phyloP scores from a whole-genome alignment of 2,329 filamentous ascomycete species.

The Onygenales sp. region DNA sequence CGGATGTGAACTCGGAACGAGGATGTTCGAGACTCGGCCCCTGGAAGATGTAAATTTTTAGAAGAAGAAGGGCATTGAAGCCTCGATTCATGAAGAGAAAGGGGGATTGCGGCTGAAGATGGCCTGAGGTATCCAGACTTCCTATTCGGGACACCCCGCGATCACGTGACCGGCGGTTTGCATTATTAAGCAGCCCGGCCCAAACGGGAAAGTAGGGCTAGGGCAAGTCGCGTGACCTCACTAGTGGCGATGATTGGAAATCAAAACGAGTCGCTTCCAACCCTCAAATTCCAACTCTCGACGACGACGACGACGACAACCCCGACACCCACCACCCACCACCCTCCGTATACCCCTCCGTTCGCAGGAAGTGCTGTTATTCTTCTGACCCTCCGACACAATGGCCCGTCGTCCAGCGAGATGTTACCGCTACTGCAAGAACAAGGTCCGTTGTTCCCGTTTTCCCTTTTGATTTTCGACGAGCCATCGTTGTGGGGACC shows the following conservation, averaged over 20 bases:
- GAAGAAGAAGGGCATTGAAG: too few species aligned
- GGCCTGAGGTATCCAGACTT: neutral
- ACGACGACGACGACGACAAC: constrained; percentile 26
- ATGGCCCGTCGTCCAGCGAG: constrained; percentile 99
- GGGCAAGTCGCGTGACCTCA: constrained; percentile 24
- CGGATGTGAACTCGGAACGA: too few species aligned
- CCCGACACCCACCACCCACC: constrained; percentile 19
- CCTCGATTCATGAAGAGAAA: too few species aligned
- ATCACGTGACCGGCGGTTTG: neutral
- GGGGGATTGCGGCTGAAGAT: too few species aligned
- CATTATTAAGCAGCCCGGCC: neutral
- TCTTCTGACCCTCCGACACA: constrained; percentile 53
- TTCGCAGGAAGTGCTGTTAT: constrained; percentile 39
- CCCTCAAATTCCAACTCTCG: constrained; percentile 4
- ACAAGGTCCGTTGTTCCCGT: constrained; percentile 62
- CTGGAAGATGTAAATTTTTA: too few species aligned
- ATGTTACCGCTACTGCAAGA: constrained; percentile 99
- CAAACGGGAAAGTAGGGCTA: constrained; percentile 25
- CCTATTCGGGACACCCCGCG: neutral
- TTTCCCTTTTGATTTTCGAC: constrained; percentile 13
- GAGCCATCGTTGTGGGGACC: constrained; percentile 7
- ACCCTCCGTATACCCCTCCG: constrained; percentile 25
- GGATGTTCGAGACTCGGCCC: too few species aligned
- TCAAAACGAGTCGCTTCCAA: constrained; percentile 9
- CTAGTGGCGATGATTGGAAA: constrained; percentile 31